These are phyloP conservation scores for Spathaspora hagerdaliae DNA, from an alignment of 805 yeast genomes.

Conservation along the genomic window DNA sequence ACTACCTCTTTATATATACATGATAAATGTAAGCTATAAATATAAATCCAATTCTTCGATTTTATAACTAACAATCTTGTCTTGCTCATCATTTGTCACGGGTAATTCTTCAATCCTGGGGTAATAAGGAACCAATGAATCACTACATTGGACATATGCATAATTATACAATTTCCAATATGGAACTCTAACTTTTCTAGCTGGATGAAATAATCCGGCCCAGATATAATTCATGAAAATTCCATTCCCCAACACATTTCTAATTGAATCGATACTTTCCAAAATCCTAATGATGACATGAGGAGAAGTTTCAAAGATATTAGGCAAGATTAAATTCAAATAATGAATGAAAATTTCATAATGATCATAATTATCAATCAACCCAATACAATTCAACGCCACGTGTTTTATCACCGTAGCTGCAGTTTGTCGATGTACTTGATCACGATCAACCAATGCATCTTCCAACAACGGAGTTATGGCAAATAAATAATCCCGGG, in stretches of 20 bases:
- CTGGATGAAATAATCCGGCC: constrained; percentile 93
- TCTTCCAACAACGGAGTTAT: constrained; percentile 78
- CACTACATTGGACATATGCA: constrained; percentile 69
- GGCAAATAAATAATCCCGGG: constrained; percentile 78
- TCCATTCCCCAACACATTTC: constrained; percentile 75
- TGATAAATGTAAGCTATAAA: constrained; percentile 14
- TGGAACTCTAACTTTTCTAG: constrained; percentile 75
- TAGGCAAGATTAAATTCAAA: constrained; percentile 80
- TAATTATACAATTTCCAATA: constrained; percentile 83
- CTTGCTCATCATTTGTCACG: constrained; percentile 13
- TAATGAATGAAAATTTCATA: constrained; percentile 69
- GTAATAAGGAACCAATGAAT: constrained; percentile 77
- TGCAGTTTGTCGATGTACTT: constrained; percentile 93
- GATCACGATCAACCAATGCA: constrained; percentile 86
- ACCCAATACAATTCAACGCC: constrained; percentile 73
- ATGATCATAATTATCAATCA: constrained; percentile 59
- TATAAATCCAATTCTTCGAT: constrained; percentile 52
- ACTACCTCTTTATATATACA: neutral
- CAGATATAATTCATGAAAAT: constrained; percentile 68
- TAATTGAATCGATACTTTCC: constrained; percentile 73
- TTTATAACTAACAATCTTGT: constrained; percentile 16
- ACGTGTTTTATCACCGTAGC: constrained; percentile 81
- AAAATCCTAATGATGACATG: constrained; percentile 83
- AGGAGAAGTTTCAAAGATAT: constrained; percentile 90
- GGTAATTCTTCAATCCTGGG: constrained; percentile 49